phyloP scores from a whole-genome alignment of 768 basidiomycete genomes.

The Suillus brevipes region DNA sequence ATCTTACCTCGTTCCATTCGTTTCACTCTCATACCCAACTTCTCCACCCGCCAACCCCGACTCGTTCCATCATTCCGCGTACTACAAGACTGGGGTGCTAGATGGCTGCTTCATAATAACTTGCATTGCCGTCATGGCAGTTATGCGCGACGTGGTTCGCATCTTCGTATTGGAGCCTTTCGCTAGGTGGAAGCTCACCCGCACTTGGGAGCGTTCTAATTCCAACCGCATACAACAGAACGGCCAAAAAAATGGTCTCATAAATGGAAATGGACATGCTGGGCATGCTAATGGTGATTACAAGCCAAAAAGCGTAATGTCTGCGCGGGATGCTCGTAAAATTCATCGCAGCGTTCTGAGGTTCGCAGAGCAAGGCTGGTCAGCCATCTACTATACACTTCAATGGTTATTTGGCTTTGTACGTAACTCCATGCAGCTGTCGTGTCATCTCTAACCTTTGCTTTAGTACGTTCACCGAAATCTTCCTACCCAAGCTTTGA shows the following conservation, averaged over 20 bases:
- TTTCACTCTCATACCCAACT: constrained; percentile 71
- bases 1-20: constrained; percentile 62
- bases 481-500: constrained; percentile 64
- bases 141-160: constrained; percentile 78
- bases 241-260: constrained; percentile 31
- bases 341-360: constrained; percentile 74
- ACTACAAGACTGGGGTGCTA: constrained; percentile 71
- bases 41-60: constrained; percentile 56
- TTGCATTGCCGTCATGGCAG: constrained; percentile 85
- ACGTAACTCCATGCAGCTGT: constrained; percentile 39
- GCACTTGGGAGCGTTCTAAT: constrained; percentile 41
- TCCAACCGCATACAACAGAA: constrained; percentile 19
- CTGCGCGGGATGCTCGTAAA: constrained; percentile 52
- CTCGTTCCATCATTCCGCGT: constrained; percentile 68
- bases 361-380: constrained; percentile 97
- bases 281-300: constrained; percentile 24
- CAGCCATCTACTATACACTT: constrained; percentile 72
- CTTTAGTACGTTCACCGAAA: constrained; percentile 77
- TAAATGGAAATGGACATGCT: constrained; percentile 37
- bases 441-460: constrained; percentile 14
- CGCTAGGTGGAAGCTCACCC: constrained; percentile 71
- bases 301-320: constrained; percentile 19
- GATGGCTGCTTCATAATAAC: constrained; percentile 81
- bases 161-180: constrained; percentile 78
- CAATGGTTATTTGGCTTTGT: constrained; percentile 84